phyloP scores from a whole-genome alignment of 2,329 filamentous ascomycete species.

The Cladosporium sp. region DNA sequence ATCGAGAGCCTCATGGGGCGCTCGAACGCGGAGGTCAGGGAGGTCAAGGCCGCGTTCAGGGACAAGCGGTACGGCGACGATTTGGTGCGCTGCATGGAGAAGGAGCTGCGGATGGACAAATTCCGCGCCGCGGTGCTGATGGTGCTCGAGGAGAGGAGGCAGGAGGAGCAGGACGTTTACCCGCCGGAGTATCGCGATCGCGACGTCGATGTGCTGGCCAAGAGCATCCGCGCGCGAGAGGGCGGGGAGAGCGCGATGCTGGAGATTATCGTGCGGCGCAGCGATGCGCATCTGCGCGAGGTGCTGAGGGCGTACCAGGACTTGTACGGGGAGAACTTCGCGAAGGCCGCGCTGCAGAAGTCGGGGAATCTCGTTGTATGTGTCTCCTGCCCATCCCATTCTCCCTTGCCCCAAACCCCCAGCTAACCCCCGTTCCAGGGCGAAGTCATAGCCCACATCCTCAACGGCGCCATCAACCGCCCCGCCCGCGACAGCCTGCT shows the following conservation, averaged over 20 bases:
- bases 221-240: slow-evolving; percentile 61
- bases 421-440: slow-evolving; percentile 51
- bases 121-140: slow-evolving; percentile 84
- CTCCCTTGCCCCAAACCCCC: not conserved
- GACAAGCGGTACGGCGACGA: slow-evolving; percentile 88
- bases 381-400: slow-evolving; percentile 25
- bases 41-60: slow-evolving; percentile 80
- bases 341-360: slow-evolving; percentile 77
- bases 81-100: slow-evolving; percentile 78
- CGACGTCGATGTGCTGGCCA: slow-evolving; percentile 67
- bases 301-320: slow-evolving; percentile 71
- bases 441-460: slow-evolving; percentile 86
- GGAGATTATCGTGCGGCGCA: slow-evolving; percentile 70
- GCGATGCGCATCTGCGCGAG: slow-evolving; percentile 74
- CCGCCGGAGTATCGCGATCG: slow-evolving; percentile 52
- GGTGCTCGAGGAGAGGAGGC: slow-evolving; percentile 73
- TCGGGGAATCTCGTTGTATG: slow-evolving; percentile 87
- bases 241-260: slow-evolving; percentile 88
- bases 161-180: slow-evolving; percentile 67
- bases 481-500: slow-evolving; percentile 89
- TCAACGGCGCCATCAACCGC: slow-evolving; percentile 94
- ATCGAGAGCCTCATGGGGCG: slow-evolving; percentile 92
- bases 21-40: slow-evolving; percentile 75
- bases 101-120: slow-evolving; percentile 90
- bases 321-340: slow-evolving; percentile 72